Percentiles rank a stretch among this genome's conserved stretches.
Conservation (phyloP, 2,329 filamentous ascomycete genomes). For the Neofusicoccum laricinum region DNA sequence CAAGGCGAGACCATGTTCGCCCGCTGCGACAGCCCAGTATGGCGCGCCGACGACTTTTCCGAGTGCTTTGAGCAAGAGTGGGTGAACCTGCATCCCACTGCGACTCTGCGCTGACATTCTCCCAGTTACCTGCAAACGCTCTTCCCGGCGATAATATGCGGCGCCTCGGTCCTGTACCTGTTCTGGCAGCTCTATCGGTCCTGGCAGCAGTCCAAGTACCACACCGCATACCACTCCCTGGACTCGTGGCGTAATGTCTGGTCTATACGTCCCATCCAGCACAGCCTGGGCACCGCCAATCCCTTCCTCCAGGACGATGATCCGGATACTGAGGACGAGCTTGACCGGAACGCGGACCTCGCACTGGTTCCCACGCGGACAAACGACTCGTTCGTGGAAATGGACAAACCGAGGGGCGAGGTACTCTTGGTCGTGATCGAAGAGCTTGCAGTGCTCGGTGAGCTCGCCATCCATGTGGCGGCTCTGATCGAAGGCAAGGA, state of each 20-base stretch:
- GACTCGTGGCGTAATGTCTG: conserved; percentile 43
- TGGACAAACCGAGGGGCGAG: conserved; percentile 75
- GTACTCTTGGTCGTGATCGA: conserved; percentile 69
- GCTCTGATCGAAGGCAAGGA: conserved; percentile 55
- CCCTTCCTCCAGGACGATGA: conserved; percentile 29
- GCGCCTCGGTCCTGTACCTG: conserved; percentile 67
- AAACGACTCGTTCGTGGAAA: conserved; percentile 57
- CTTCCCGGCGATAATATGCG: conserved; percentile 70
- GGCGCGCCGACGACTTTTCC: conserved; percentile 62
- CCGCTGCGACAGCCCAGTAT: conserved; percentile 56
- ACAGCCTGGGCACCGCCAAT: conserved; percentile 28
- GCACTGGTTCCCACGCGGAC: conserved; percentile 55
- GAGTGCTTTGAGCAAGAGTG: conserved; percentile 65
- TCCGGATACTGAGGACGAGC: conserved; percentile 56
- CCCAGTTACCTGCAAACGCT: conserved; percentile 74
- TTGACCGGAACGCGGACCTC: conserved; percentile 54
- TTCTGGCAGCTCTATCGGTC: conserved; percentile 56
- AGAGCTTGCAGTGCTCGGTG: conserved; percentile 67
- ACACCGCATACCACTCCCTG: conserved; percentile 58
- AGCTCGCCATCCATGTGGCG: conserved; percentile 67
- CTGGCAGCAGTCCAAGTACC: conserved; percentile 51
- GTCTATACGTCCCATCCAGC: conserved; percentile 29
- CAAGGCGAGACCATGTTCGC: conserved; percentile 47
- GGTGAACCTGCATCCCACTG: conserved; percentile 13
- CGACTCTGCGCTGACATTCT: conserved; percentile 7